Conservation (phyloP, 208 protist species). For the Trypanosoma lewisi region DNA sequence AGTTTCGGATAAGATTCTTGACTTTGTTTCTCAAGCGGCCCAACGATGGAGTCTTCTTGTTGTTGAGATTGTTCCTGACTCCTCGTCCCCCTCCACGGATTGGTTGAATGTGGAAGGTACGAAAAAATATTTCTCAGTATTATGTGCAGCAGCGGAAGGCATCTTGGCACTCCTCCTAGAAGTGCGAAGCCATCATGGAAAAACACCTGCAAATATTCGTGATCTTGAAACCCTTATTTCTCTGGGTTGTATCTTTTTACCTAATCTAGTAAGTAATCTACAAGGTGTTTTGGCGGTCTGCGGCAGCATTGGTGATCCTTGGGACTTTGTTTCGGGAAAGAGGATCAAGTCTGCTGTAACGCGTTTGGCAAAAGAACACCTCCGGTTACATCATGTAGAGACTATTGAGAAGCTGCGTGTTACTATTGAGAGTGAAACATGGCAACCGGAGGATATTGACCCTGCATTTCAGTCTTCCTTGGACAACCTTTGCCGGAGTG, state of each 20-base stretch:
- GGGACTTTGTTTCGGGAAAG: constrained; percentile 23
- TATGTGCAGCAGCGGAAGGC: constrained; percentile 20
- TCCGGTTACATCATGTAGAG: constrained; percentile 48
- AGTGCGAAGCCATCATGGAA: constrained; percentile 19
- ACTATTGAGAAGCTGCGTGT: constrained; percentile 65
- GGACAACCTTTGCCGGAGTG: constrained; percentile 56
- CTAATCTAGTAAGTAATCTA: constrained; percentile 17
- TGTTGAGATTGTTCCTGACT: constrained; percentile 22
- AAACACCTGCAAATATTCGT: constrained; percentile 19
- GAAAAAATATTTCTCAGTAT: constrained; percentile 17
- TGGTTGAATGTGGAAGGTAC: constrained; percentile 9
- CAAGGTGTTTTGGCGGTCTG: constrained; percentile 14
- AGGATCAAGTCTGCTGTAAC: constrained; percentile 45
- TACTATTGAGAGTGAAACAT: constrained; percentile 69
- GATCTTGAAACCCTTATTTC: constrained; percentile 26
- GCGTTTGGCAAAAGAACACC: constrained; percentile 50
- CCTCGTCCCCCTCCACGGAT: not conserved
- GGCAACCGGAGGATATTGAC: constrained; percentile 57
- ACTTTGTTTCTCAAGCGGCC: constrained; percentile 39
- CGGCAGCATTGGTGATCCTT: constrained; percentile 13
- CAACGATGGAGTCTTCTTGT: constrained; percentile 64
- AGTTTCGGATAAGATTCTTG: constrained; percentile 39
- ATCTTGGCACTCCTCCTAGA: constrained; percentile 27
- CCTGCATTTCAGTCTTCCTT: constrained; percentile 59
- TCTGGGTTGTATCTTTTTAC: constrained; percentile 14